Percentiles rank a stretch among this genome's conserved stretches.
Conservation (phyloP, 371 early-diverging fungal genomes). For the Lichtheimia ramosa region DNA sequence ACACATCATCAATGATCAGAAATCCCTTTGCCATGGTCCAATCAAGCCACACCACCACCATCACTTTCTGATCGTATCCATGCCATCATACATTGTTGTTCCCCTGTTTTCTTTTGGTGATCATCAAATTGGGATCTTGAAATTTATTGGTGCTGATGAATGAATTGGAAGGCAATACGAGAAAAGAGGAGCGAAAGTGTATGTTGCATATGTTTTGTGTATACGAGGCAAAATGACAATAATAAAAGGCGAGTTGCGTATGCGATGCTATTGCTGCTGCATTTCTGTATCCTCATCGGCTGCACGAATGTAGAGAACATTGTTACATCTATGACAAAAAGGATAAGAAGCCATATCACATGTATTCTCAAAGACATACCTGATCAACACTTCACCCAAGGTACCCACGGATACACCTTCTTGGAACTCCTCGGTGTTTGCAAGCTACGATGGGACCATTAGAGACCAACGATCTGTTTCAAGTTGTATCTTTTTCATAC, state of each 20-base stretch:
- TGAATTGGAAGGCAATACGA: too few relatives aligned
- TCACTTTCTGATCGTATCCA: too few relatives aligned
- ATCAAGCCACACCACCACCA: too few relatives aligned
- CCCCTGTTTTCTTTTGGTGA: too few relatives aligned
- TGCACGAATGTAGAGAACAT: conserved; percentile 83
- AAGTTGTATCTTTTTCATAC: conserved; percentile 39
- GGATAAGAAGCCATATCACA: background rate
- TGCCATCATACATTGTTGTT: too few relatives aligned
- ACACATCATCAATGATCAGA: too few relatives aligned
- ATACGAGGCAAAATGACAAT: background rate
- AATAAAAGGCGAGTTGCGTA: too few relatives aligned
- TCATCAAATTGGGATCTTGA: too few relatives aligned
- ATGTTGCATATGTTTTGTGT: background rate
- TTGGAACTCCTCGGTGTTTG: conserved; percentile 92
- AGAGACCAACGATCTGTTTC: conserved; percentile 5
- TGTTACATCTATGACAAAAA: conserved; percentile 72
- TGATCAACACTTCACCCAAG: conserved; percentile 92
- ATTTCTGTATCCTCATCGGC: conserved; percentile 60
- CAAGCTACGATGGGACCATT: conserved; percentile 58
- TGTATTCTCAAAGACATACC: conserved; percentile 40
- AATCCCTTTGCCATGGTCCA: too few relatives aligned
- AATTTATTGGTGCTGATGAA: too few relatives aligned
- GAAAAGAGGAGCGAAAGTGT: background rate
- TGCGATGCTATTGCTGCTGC: conserved; percentile 11
- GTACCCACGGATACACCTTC: conserved; percentile 89